Evolutionary conservation across 1,284 basidiomycete species (phyloP).

Genomic region (Boletus calvinii): DNA sequence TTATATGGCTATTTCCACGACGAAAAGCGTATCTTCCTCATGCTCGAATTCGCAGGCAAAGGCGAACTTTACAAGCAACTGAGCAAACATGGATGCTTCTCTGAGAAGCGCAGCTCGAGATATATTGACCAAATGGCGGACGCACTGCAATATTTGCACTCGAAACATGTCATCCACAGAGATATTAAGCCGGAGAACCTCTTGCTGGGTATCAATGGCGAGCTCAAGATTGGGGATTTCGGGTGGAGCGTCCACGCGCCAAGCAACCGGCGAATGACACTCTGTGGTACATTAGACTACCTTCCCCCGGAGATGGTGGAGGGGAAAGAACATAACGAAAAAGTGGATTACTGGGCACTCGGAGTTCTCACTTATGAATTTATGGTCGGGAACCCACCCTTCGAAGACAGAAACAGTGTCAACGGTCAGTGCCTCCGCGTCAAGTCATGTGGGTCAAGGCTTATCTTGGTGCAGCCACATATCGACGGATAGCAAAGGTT

Average conservation of each 20-base stretch:
- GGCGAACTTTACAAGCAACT: slow-evolving; percentile 97
- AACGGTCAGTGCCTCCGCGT: slow-evolving; percentile 50
- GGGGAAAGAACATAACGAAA: slow-evolving; percentile 80
- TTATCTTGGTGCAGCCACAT: slow-evolving; percentile 61
- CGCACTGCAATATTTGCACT: slow-evolving; percentile 89
- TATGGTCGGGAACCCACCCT: slow-evolving; percentile 88
- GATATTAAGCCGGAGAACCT: slow-evolving; percentile 99
- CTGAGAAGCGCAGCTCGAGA: slow-evolving; percentile 81
- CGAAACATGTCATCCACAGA: slow-evolving; percentile 96
- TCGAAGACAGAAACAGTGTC: slow-evolving; percentile 83
- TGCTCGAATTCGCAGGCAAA: slow-evolving; percentile 95
- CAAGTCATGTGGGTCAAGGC: background rate
- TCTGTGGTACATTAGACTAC: slow-evolving; percentile 97
- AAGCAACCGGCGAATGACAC: slow-evolving; percentile 81
- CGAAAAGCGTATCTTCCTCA: slow-evolving; percentile 95
- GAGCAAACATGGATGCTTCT: slow-evolving; percentile 81
- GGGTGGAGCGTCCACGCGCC: slow-evolving; percentile 99
- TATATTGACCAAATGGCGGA: slow-evolving; percentile 99
- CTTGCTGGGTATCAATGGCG: slow-evolving; percentile 91
- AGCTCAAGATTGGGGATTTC: slow-evolving; percentile 98
- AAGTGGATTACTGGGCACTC: slow-evolving; percentile 95
- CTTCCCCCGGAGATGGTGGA: slow-evolving; percentile 99
- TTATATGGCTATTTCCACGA: slow-evolving; percentile 98
- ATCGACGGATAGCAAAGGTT: slow-evolving; percentile 80
- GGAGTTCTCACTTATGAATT: slow-evolving; percentile 98